Base-by-base conservation (phyloP, 805 yeast genomes). In the Metschnikowia proteae region DNA sequence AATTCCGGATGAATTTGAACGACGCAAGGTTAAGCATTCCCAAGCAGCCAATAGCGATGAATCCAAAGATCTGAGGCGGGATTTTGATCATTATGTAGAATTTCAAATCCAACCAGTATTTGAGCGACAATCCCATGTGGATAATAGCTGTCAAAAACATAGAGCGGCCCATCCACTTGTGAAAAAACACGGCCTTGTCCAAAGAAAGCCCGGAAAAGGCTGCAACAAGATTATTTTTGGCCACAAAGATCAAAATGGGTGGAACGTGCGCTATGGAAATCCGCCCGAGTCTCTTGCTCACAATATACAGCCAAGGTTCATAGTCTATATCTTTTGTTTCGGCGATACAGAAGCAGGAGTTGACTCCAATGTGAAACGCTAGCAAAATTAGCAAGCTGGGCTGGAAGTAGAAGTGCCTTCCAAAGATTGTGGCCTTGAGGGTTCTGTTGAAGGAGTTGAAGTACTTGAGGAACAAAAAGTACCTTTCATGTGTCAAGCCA, bases 21-120 rank as follows among this genome's bases (percentile, higher is more conserved):
- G 73, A 66, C 4, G 67, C 74, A 61, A 70, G 64, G 7, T 65
- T 65, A 46, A 75, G 55, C 38, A 73, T 41, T 25, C 63, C 64
- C 57, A 74, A 64, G 38, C 68, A 60, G 5, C 62, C 66, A 50
- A 66, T 71, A 3, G 79, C 72, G 39, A 76, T 75, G 59, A 71
- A 66, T 6, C 81, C 81, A 59, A 76, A 76, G n/a, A 72, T 71
- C 49, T 72, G 76, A 1, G 80, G 80, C 4, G 81, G 81, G 38
- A 75, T 75, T 23, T 56, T 38, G 7, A 76, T 47, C 79, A 74
- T 73, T 8, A 71, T 56, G 6, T 58, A 47, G 47, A 73, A 69
- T 28, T 67, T 63, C 44, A 74, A 40, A 5, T 55, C 59, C n/a
- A 73, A 50, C 80, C 80, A 76, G 55, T 76, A 75, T 13, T 56